Conservation (phyloP, 2,329 filamentous ascomycete species). For the Neophaeococcomyces mojaviensis region DNA sequence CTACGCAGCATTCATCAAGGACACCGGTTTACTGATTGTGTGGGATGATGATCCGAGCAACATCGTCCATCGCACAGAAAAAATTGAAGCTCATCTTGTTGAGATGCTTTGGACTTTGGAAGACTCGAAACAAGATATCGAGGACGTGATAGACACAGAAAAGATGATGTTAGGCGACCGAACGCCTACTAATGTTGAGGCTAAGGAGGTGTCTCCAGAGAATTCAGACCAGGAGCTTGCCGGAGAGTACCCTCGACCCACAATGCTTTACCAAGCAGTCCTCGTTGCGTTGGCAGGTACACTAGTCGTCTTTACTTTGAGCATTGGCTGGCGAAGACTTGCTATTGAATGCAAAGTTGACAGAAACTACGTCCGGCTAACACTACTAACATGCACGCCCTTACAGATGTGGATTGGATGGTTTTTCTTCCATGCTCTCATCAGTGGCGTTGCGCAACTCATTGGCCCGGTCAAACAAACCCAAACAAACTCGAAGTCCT, state of each 20-base stretch:
- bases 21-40: conserved; percentile 51
- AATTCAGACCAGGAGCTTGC: conserved; percentile 33
- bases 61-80: conserved; percentile 45
- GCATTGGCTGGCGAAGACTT: conserved; percentile 49
- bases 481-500: conserved; percentile 39
- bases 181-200: conserved; percentile 12
- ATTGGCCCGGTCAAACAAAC: conserved; percentile 40
- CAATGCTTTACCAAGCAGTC: conserved; percentile 49
- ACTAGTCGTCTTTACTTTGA: conserved; percentile 48
- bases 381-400: conserved; percentile 46
- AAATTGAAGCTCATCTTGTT: conserved; percentile 49
- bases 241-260: conserved; percentile 38
- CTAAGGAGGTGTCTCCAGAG: conserved; percentile 22
- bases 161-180: conserved; percentile 11
- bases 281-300: conserved; percentile 47
- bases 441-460: conserved; percentile 35
- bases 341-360: conserved; percentile 50
- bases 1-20: conserved; percentile 57
- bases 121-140: conserved; percentile 6
- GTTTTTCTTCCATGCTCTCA: conserved; percentile 43
- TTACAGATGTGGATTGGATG: conserved; percentile 52
- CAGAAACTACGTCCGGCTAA: conserved; percentile 46
- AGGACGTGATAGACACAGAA: conserved; percentile 11
- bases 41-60: conserved; percentile 57
- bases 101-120: conserved; percentile 47